Base-by-base conservation (phyloP, 768 basidiomycete genomes). In the Hygrophorus russula region DNA sequence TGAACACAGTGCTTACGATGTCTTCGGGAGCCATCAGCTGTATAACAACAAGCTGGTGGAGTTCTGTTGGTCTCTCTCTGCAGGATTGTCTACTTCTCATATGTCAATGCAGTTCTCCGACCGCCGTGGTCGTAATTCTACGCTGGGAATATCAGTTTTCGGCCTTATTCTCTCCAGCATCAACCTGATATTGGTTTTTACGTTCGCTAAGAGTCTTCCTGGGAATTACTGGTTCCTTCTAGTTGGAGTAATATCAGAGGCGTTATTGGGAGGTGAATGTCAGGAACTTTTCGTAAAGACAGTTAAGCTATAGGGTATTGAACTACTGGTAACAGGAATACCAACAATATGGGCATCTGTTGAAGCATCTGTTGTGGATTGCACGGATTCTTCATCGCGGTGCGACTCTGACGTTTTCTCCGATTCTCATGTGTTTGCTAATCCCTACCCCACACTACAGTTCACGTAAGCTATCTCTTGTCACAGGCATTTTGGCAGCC, bases 381-480 rank as follows among this genome's bases (percentile, higher is more conserved):
- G 41, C 17, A 10, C 41, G 5, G 29, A 42, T 33, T 17, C 41
- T 42, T 42, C 41, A 42, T 42, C 41, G 30, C 41, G 41, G 41
- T 42, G 19, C 11, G 41, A 34, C 41, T 35, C 5, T 13, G 12
- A 10, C 28, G 19, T 6, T 42, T 13, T 31, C 30, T 24, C 24
- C 8, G 2, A 42, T 11, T 17, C 15, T 34, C 41, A 5, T 15
- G 7, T 24, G 18, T 42, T 42, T 30, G 4, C 41, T n/a, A 12
- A 42, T 8, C 2, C 19, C 24, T 24, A 40, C 41, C 30, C 41
- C n/a, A 13, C 29, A 32, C 41, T 19, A 31, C 45, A 85, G 84
- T 39, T 76, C 83, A 4, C 71, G 73, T 4, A 66, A 68, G 14
- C 78, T 85, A 53, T 83, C 86, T 0, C 57, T 83, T 28, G 63